phyloP scores from a whole-genome alignment of 2,329 filamentous ascomycete species.

The Rutstroemia sp. region DNA sequence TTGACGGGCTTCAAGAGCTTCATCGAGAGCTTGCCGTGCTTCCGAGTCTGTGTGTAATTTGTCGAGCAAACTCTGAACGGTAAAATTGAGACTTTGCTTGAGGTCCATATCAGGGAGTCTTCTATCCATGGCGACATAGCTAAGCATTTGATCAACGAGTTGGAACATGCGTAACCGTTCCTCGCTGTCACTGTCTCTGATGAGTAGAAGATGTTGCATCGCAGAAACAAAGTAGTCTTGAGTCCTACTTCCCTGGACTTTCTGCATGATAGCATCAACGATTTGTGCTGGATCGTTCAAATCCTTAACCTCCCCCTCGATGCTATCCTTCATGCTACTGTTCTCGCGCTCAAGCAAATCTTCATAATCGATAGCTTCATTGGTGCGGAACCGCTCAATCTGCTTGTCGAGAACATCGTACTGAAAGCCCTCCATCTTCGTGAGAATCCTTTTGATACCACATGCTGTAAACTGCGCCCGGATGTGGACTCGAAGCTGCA shows the following conservation, averaged over 20 bases:
- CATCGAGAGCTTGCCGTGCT: slow-evolving; percentile 84
- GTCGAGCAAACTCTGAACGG: slow-evolving; percentile 89
- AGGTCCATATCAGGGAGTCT: slow-evolving; percentile 93
- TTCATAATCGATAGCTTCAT: slow-evolving; percentile 97
- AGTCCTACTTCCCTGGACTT: slow-evolving; percentile 73
- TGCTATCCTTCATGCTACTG: slow-evolving; percentile 79
- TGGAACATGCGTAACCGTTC: slow-evolving; percentile 94
- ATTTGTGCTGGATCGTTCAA: slow-evolving; percentile 90
- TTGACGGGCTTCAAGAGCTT: slow-evolving; percentile 81
- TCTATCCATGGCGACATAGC: slow-evolving; percentile 97
- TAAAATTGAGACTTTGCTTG: slow-evolving; percentile 96
- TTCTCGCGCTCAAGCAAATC: slow-evolving; percentile 89
- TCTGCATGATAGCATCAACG: slow-evolving; percentile 83
- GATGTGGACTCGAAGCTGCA: slow-evolving; percentile 89
- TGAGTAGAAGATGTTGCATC: slow-evolving; percentile 88
- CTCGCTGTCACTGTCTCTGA: slow-evolving; percentile 84
- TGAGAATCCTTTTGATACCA: slow-evolving; percentile 87
- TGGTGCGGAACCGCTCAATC: slow-evolving; percentile 84
- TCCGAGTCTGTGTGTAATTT: slow-evolving; percentile 96
- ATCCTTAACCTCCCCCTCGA: slow-evolving; percentile 65
- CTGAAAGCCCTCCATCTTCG: slow-evolving; percentile 97
- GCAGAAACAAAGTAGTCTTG: slow-evolving; percentile 96
- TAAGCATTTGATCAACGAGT: slow-evolving; percentile 96
- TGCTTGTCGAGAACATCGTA: slow-evolving; percentile 99
- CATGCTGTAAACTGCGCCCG: slow-evolving; percentile 93